Conservation (phyloP, 2,329 filamentous ascomycete genomes). For the Pestalotiopsis sp. region DNA sequence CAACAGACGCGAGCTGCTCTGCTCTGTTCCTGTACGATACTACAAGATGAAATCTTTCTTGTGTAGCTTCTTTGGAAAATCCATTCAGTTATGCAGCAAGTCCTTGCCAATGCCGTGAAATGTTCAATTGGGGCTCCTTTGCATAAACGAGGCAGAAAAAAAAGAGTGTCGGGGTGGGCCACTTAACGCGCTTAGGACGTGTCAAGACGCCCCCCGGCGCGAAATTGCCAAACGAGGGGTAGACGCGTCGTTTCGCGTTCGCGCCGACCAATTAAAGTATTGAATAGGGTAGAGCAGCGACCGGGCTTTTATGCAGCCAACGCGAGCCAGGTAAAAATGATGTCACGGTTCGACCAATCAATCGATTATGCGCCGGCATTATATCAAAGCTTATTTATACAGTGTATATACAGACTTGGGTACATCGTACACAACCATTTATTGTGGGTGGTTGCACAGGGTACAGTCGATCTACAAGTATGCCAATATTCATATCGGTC, state of each 20-base stretch:
- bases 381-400: too few species aligned
- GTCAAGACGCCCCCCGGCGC: background rate
- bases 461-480: too few species aligned
- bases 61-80: background rate
- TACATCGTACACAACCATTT: too few species aligned
- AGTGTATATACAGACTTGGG: too few species aligned
- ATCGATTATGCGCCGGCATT: too few species aligned
- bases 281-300: background rate
- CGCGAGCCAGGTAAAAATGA: background rate
- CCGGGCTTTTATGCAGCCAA: conserved; percentile 2
- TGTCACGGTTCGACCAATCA: conserved; percentile 6
- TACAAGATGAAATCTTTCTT: background rate
- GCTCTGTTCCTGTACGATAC: conserved; percentile 2
- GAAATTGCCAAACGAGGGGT: conserved; percentile 1
- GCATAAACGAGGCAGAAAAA: conserved; percentile 2
- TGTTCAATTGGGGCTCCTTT: background rate
- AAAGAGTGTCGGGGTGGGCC: conserved; percentile 8
- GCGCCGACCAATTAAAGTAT: background rate
- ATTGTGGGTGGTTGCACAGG: too few species aligned
- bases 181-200: conserved; percentile 10
- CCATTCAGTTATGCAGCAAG: background rate
- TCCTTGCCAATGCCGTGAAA: background rate
- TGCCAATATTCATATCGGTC: too few species aligned
- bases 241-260: conserved; percentile 11
- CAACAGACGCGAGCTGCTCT: background rate